phyloP scores from a whole-genome alignment of 2,329 filamentous ascomycete species.

The Rhinocladiella similis region DNA sequence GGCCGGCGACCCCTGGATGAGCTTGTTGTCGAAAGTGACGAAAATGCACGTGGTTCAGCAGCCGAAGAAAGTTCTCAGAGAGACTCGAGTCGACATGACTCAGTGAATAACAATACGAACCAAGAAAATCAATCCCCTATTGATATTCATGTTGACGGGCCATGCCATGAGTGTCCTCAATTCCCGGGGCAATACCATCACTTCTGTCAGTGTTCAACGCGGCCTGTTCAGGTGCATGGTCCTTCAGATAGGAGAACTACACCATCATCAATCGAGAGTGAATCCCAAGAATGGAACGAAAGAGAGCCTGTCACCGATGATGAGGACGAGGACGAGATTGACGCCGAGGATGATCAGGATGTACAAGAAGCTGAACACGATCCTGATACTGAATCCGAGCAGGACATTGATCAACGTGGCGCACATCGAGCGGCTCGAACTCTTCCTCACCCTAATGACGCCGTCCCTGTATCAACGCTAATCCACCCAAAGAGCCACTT shows the following conservation, averaged over 20 bases:
- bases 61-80: neutral
- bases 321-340: neutral
- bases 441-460: neutral
- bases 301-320: neutral
- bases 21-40: neutral
- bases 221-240: neutral
- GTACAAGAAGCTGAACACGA: neutral
- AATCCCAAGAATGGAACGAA: neutral
- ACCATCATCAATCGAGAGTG: no score
- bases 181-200: conserved; percentile 21
- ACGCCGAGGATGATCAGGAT: neutral
- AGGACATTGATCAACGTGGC: neutral
- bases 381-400: neutral
- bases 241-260: neutral
- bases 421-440: neutral
- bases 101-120: conserved; percentile 1
- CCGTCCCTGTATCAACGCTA: neutral
- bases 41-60: neutral
- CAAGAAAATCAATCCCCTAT: conserved; percentile 7
- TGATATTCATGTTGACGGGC: neutral
- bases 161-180: conserved; percentile 18
- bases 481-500: no score
- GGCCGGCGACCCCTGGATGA: neutral
- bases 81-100: neutral
- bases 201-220: neutral